Evolutionary conservation across 306 rosid species (phyloP).

Genomic region (Pyrus bretschneideri): DNA sequence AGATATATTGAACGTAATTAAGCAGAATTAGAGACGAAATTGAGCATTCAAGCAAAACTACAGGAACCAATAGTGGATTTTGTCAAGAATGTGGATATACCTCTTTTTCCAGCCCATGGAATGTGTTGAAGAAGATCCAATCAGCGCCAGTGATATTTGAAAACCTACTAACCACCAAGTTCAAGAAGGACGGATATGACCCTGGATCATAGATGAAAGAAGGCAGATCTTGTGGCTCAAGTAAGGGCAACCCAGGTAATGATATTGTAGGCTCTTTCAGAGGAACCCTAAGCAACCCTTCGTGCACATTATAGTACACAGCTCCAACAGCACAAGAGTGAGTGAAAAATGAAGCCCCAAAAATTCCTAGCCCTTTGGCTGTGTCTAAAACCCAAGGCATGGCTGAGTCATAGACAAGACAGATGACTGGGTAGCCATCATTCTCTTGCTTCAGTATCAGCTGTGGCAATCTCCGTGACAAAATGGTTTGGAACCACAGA

Average conservation of each 20-base stretch:
- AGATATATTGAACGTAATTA: too few species aligned
- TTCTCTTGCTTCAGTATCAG: not conserved
- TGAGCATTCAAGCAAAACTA: not conserved
- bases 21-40: not conserved
- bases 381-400: slow-evolving; percentile 24
- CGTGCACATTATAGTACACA: not conserved
- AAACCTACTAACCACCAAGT: not conserved
- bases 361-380: slow-evolving; percentile 11
- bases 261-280: not conserved
- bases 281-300: slow-evolving; percentile 1
- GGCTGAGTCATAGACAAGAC: slow-evolving; percentile 19
- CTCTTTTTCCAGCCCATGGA: slow-evolving; percentile 16
- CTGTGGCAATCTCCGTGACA: not conserved
- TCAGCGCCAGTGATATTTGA: slow-evolving; percentile 7
- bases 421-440: not conserved
- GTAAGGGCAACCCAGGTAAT: slow-evolving; percentile 6
- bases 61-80: too few species aligned
- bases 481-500: not conserved
- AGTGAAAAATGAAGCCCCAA: slow-evolving; percentile 24
- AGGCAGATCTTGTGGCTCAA: slow-evolving; percentile 14
- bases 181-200: not conserved
- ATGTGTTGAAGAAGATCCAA: slow-evolving; percentile 18
- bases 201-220: slow-evolving; percentile 6
- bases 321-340: slow-evolving; percentile 20
- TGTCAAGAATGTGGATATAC: not conserved